Base-by-base conservation (phyloP, 2,329 filamentous ascomycete genomes). In the Venturia oleaginea region DNA sequence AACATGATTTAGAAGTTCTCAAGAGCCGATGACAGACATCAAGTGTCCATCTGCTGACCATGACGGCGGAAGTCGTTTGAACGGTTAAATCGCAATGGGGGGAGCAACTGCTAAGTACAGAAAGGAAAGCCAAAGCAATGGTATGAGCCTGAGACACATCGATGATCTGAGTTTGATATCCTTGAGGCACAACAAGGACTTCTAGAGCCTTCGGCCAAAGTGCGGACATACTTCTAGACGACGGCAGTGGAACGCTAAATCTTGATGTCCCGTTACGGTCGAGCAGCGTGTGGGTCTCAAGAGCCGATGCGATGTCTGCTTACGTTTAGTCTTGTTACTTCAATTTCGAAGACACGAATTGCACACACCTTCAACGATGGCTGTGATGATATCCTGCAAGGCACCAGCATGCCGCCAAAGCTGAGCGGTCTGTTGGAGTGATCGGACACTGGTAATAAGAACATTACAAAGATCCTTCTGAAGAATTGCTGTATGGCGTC, bases 101-200 rank as follows among this genome's bases (percentile, higher is more conserved):
- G 15, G 27, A n/a, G 27, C 15, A 57, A 32, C n/a, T 19, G 19
- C 17, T 57, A n/a, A 57, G 51, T 19, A 57, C 37, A 40, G 59
- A 42, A 17, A 60, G 3, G 6, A 42, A 27, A 24, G 37, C 59
- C n/a, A 60, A 37, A 19, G 59, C 59, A 27, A 61, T 17, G 13
- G 32, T 13, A 40, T 59, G 54, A 19, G 55, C 55, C 22, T 61
- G 63, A 24, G 51, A 22, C 15, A n/a, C 11, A 30, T 64, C 55
- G 2, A 17, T 55, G 43, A 64, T 46, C 17, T 22, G 34, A 48
- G 32, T 54, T 57, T 64, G 63, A 51, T 61, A 61, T 17, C 40
- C 55, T 61, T 54, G 51, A 37, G 63, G 63, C 30, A 64, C 37
- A 10, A 64, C 63, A n/a, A 64, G 38, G 37, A 51, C 46, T n/a